Base-by-base conservation (phyloP, 1,284 basidiomycete genomes). In the Cystobasidiaceae sp. region DNA sequence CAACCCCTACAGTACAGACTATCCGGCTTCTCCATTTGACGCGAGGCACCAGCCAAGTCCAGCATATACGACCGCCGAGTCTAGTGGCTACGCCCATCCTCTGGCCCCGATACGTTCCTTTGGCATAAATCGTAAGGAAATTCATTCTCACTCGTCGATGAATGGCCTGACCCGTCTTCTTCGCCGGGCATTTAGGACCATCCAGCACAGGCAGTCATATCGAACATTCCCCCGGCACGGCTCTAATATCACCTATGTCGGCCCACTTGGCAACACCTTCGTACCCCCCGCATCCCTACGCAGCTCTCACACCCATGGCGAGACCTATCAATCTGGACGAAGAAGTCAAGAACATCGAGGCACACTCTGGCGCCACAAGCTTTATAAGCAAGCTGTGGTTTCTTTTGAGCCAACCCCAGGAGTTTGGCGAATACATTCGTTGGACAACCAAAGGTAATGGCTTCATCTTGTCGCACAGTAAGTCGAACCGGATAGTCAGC, bases 361-460 rank as follows among this genome's bases (percentile, higher is more conserved):
- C 52, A n/a, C 33, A 39, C 21, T 64, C 61, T 6, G 61, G 61
- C 33, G 61, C 61, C 8, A 64, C 61, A n/a, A 33, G 49, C 17
- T 64, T 64, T 25, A 49, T 64, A 2, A 51, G 46, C 33, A 64
- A 64, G 21, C 32, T 64, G 19, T 64, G 61, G 61, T 64, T 64
- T 52, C 32, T 64, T 9, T 34, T 64, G 4, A 54, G 49, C 19
- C 61, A 64, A 17, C 61, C 61, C 15, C 46, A 64, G 33, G 61
- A 64, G 21, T 64, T 64, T 48, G 61, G 61, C n/a, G 61, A 64
- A 25, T 64, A 64, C 17, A 64, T 64, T 17, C 17, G 61, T 25
- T 64, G 61, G 61, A 64, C 61, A 0, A 44, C 45, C 21, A 64
- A 64, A 28, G 61, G 61, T 32, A 64, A 54, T 21, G 61, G 30